Base-by-base conservation (phyloP, 768 basidiomycete genomes). In the Ramaria sp. region DNA sequence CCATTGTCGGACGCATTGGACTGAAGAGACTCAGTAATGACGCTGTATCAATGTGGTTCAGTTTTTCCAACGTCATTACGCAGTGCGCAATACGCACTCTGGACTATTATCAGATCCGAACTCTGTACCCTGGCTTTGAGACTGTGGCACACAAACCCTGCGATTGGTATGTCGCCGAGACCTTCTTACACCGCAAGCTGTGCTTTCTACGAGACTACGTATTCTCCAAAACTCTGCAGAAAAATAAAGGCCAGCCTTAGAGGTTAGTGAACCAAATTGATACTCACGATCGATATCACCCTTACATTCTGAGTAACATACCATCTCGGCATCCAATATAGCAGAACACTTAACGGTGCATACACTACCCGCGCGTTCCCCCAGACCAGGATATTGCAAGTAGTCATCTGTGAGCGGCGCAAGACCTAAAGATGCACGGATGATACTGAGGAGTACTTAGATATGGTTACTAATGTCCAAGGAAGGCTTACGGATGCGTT, bases 261-360 rank as follows among this genome's bases (percentile, higher is more conserved):
- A 12, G 15, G 20, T 5, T n/a, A 15, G 19, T 6, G 30, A n/a
- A 20, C n/a, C 19, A 52, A 49, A 50, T 22, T 30, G 50, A 56
- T 61, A 73, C 72, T 66, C 69, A 83, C 91, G 91, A 62, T 91
- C 91, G 51, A 95, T 80, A 24, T 72, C 65, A 10, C 72, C 59
- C 19, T 69, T 66, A 1, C 67, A 68, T 27, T 83, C 85, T 38
- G 86, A 78, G 66, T 79, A 95, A 0, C 88, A 85, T 5, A 95
- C 85, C 83, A 95, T 90, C 69, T 97, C 93, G 1, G 91, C 92
- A 65, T 97, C 93, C 0, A 86, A 62, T 7, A 81, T 71, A 30
- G 76, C 61, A 13, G 68, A 70, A 2, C 55, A 49, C 27, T 62
- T 53, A 22, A 41, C 63, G 58, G n/a, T 51, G 52, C 17, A n/a